These are phyloP conservation scores for Mortierella sp. DNA, from an alignment of 371 early-diverging fungal genomes.

Conservation along the genomic window DNA sequence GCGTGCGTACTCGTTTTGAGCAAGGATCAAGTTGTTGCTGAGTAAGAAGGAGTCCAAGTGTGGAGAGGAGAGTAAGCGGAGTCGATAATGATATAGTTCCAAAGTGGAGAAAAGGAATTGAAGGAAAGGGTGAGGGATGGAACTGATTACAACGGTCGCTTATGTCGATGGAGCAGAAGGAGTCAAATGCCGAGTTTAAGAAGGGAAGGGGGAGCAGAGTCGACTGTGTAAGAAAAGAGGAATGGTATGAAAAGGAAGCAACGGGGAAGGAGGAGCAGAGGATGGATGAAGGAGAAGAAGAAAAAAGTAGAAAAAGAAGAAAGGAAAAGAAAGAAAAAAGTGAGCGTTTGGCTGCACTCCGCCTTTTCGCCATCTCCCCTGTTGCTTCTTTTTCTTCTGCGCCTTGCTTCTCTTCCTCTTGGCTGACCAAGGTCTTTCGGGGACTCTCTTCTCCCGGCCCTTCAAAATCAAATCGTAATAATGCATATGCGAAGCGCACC, in stretches of 20 bases:
- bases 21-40: slow-evolving; percentile 1
- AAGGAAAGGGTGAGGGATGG: background rate
- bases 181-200: background rate
- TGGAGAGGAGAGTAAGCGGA: slow-evolving; percentile 4
- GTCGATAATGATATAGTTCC: background rate
- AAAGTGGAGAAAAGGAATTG: slow-evolving; percentile 26
- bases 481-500: slow-evolving; percentile 3
- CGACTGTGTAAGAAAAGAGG: background rate
- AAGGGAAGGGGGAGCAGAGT: background rate
- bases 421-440: background rate
- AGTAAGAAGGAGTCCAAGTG: background rate
- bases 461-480: background rate
- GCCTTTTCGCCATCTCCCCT: slow-evolving; percentile 5
- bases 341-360: background rate
- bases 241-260: background rate
- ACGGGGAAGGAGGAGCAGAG: background rate
- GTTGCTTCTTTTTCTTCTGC: background rate
- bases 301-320: background rate
- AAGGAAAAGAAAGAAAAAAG: background rate
- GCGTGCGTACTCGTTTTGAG: background rate
- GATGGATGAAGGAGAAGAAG: slow-evolving; percentile 7
- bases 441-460: slow-evolving; percentile 2
- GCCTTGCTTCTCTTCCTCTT: background rate
- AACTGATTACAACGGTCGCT: background rate
- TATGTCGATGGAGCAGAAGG: background rate